A percentile compares a stretch with the other conserved stretches of the same genome.
Conservation (phyloP, 1,284 basidiomycete genomes). For the Cryptococcus hybrid region DNA sequence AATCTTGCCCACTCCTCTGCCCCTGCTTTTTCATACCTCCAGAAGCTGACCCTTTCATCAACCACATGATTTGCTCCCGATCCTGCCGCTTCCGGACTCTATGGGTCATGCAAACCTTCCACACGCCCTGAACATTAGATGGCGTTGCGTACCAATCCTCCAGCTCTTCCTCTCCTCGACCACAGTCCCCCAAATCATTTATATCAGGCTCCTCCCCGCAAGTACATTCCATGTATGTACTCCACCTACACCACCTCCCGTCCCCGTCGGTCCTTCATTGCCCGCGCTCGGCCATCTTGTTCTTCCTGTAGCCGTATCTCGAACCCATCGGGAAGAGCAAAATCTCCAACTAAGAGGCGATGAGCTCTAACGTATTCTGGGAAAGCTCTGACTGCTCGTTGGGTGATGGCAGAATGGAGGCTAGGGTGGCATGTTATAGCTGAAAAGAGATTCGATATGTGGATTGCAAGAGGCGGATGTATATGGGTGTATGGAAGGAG, state of each 20-base stretch:
- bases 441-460: conserved; percentile 42
- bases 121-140: conserved; percentile 33
- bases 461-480: conserved; percentile 35
- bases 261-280: conserved; percentile 12
- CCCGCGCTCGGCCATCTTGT: background rate
- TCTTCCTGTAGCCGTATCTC: background rate
- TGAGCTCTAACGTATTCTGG: conserved; percentile 31
- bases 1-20: conserved; percentile 8
- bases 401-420: conserved; percentile 30
- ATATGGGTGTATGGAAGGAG: conserved; percentile 41
- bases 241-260: conserved; percentile 22
- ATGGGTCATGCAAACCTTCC: conserved; percentile 30
- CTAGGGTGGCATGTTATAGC: conserved; percentile 34
- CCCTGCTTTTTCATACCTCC: conserved; percentile 43
- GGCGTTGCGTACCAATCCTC: conserved; percentile 31
- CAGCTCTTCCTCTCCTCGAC: background rate
- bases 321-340: conserved; percentile 21
- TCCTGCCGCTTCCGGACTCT: conserved; percentile 25
- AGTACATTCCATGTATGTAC: conserved; percentile 34
- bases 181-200: background rate
- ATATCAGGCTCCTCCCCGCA: conserved; percentile 24
- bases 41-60: conserved; percentile 22
- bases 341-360: conserved; percentile 26
- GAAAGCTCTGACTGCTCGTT: conserved; percentile 18
- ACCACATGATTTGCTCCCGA: conserved; percentile 34